Percentiles rank a stretch among this genome's conserved stretches.
Conservation (phyloP, 805 yeast genomes). For the Myxozyma sirexii region DNA sequence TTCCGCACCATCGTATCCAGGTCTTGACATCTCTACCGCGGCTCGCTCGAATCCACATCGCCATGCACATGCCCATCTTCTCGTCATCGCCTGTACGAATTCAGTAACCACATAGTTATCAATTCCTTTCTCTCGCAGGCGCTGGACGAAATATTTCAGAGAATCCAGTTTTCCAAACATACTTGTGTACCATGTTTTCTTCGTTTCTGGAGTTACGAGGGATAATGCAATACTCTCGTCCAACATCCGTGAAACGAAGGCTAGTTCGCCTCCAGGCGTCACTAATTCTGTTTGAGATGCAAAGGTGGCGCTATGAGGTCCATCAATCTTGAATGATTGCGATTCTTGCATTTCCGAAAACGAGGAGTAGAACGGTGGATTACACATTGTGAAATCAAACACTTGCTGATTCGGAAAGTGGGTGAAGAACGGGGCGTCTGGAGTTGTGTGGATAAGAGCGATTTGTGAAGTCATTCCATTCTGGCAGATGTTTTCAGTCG, state of each 20-base stretch:
- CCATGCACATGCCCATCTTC: constrained; percentile 36
- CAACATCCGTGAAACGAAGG: constrained; percentile 46
- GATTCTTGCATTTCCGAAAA: constrained; percentile 42
- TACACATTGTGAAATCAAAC: constrained; percentile 49
- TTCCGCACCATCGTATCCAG: not conserved
- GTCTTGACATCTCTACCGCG: constrained; percentile 7
- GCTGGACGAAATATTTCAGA: constrained; percentile 12
- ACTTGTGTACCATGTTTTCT: constrained; percentile 47
- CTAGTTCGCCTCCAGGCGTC: constrained; percentile 52
- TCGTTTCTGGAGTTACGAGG: not conserved
- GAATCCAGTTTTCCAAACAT: constrained; percentile 42
- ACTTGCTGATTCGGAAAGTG: not conserved
- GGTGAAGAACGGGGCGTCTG: constrained; percentile 33
- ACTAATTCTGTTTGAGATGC: constrained; percentile 48
- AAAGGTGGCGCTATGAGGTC: constrained; percentile 37
- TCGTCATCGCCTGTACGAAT: constrained; percentile 29
- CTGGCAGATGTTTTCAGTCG: constrained; percentile 38
- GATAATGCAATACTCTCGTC: constrained; percentile 39
- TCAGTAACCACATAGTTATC: constrained; percentile 31
- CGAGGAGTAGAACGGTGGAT: constrained; percentile 56
- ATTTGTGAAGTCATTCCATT: constrained; percentile 41
- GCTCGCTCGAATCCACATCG: constrained; percentile 15
- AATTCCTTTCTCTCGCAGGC: constrained; percentile 12
- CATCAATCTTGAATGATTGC: constrained; percentile 36
- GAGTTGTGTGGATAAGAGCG: constrained; percentile 16